phyloP scores from a whole-genome alignment of 2,329 filamentous ascomycete genomes.

The Biscogniauxia sp. region DNA sequence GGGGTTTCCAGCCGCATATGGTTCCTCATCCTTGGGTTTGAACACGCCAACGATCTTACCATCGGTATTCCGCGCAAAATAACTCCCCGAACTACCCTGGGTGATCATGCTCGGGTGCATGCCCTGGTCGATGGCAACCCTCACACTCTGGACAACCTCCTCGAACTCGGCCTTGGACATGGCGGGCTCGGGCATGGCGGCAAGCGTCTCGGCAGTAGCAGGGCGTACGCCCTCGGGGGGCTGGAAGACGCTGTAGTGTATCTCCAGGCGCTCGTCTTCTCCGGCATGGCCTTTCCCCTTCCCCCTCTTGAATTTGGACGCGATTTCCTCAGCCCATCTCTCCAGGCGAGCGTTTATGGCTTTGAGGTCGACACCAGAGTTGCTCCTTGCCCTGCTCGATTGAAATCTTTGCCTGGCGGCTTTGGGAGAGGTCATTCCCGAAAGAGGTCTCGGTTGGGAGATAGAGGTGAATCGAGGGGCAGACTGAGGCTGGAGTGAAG shows the following conservation, averaged over 20 bases:
- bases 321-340: constrained; percentile 97
- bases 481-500: constrained; percentile 52
- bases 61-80: constrained; percentile 88
- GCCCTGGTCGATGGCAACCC: constrained; percentile 82
- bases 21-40: constrained; percentile 98
- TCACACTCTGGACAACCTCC: constrained; percentile 83
- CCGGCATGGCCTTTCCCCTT: constrained; percentile 68
- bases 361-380: constrained; percentile 93
- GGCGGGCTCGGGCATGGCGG: constrained; percentile 56
- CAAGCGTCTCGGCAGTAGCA: constrained; percentile 70
- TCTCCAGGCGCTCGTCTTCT: constrained; percentile 87
- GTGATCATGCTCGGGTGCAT: constrained; percentile 94
- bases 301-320: constrained; percentile 89
- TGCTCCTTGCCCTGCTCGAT: constrained; percentile 54
- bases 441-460: constrained; percentile 58
- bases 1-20: constrained; percentile 92
- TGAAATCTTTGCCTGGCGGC: constrained; percentile 42
- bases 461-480: constrained; percentile 65
- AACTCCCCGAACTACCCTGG: constrained; percentile 95
- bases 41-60: constrained; percentile 97
- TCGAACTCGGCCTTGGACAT: constrained; percentile 84
- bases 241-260: constrained; percentile 96
- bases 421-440: constrained; percentile 58
- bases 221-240: constrained; percentile 84
- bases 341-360: constrained; percentile 95